Evolutionary conservation across 2,329 filamentous ascomycete genomes (phyloP).

Genomic region (Neonectria punicea): DNA sequence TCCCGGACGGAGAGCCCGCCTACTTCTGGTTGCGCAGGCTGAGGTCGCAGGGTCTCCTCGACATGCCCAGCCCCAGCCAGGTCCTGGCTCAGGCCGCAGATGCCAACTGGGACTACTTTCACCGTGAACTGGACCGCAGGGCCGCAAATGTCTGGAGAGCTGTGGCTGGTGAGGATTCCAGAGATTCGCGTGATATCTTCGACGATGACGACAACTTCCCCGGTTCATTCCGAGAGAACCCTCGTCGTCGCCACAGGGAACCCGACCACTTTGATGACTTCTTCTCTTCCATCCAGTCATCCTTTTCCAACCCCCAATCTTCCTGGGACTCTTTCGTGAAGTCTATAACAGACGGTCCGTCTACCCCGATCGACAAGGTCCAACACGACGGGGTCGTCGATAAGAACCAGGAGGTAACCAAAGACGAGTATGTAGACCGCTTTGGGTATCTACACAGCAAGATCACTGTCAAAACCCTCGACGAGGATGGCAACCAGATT

Average conservation of each 20-base stretch:
- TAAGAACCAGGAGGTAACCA: constrained; percentile 49
- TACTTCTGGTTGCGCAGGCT: constrained; percentile 55
- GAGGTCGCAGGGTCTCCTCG: constrained; percentile 51
- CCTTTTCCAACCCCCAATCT: constrained; percentile 50
- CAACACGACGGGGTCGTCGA: constrained; percentile 27
- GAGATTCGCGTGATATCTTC: constrained; percentile 15
- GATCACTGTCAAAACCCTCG: constrained; percentile 52
- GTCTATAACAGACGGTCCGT: constrained; percentile 41
- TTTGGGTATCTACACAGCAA: constrained; percentile 57
- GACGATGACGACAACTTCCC: constrained; percentile 26
- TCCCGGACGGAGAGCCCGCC: constrained; percentile 53
- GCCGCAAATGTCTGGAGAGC: constrained; percentile 45
- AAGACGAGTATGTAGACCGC: constrained; percentile 55
- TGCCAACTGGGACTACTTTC: constrained; percentile 45
- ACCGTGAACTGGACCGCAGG: constrained; percentile 45
- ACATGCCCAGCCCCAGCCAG: constrained; percentile 41
- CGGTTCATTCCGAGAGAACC: constrained; percentile 14
- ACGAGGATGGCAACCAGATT: constrained; percentile 55
- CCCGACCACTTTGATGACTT: constrained; percentile 55
- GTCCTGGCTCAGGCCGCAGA: constrained; percentile 27
- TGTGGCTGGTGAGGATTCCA: constrained; percentile 26
- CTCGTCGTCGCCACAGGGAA: constrained; percentile 20
- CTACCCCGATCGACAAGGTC: constrained; percentile 14
- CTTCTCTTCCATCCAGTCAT: constrained; percentile 52
- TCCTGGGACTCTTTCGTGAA: constrained; percentile 56